Base-by-base conservation (phyloP, 805 yeast species). In the Ogataea salicorniae region DNA sequence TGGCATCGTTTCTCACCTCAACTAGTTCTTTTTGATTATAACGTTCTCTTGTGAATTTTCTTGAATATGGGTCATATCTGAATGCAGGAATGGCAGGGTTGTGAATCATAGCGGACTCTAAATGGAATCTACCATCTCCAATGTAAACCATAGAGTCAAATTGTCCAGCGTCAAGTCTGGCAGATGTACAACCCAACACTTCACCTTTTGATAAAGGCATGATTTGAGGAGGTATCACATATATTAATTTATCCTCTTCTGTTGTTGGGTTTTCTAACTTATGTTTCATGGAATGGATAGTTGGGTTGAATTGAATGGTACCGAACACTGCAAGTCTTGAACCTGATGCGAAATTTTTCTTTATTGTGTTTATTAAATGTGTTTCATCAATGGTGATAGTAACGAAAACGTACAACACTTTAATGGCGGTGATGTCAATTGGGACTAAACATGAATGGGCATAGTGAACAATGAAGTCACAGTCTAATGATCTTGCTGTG, bases 391-490 rank as follows among this genome's bases (percentile, higher is more conserved):
- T 88, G 51, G 80, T 80, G 42, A 94, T 94, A 4, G 98, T 91
- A 26, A 94, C 99, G 67, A 94, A 94, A 6, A 94, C 87, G 61
- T 94, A 94, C n/a, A 94, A 69, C 15, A 94, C 96, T 68, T 90
- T 91, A 62, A 94, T 91, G 34, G 78, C 73, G 6, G 98, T 94
- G 42, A 92, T 76, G 63, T 91, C 98, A 29, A 94, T 87, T 2
- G 99, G 99, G 1, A 94, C 97, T 41, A 94, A 73, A 68, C 99
- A 94, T 7, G 96, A 89, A 64, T 94, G 99, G 1, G 99, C 99
- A 67, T 94, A 94, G 68, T 94, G 99, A 14, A 92, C 89, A 50
- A 94, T 82, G 59, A 91, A 85, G 62, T 94, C 99, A 68, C 99
- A 94, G 42, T 87, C 96, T 26, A 94, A 67, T 0, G 98, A 82